Evolutionary conservation across 2,329 filamentous ascomycete species (phyloP).

Genomic region (Graphilbum fragrans): DNA sequence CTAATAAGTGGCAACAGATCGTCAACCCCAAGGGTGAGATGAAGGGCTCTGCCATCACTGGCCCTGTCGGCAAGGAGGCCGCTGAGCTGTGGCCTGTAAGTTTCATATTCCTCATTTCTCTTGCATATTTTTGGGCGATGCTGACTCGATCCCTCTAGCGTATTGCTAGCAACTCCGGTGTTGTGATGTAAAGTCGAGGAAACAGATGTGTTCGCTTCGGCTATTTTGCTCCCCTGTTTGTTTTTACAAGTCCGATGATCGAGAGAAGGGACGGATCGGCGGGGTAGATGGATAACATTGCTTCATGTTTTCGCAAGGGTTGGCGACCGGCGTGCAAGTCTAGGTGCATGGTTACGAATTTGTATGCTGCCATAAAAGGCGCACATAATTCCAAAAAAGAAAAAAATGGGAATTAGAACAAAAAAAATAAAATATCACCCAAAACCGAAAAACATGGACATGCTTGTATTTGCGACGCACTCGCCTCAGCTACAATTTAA

Average conservation of each 20-base stretch:
- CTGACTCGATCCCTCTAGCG: slow-evolving; percentile 44
- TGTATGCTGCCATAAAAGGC: background rate
- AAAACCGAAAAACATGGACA: too few species aligned
- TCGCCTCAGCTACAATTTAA: too few species aligned
- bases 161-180: slow-evolving; percentile 99
- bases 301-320: background rate
- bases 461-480: too few species aligned
- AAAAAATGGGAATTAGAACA: slow-evolving; percentile 1
- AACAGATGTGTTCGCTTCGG: background rate
- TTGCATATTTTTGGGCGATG: background rate
- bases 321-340: background rate
- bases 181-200: slow-evolving; percentile 79
- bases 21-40: slow-evolving; percentile 99
- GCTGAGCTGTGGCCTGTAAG: slow-evolving; percentile 97
- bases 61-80: slow-evolving; percentile 98
- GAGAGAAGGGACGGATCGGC: background rate
- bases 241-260: background rate
- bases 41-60: slow-evolving; percentile 99
- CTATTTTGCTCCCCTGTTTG: background rate
- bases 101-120: slow-evolving; percentile 14
- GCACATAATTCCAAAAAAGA: background rate
- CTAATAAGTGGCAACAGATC: slow-evolving; percentile 45
- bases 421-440: background rate
- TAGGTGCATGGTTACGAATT: too few species aligned
- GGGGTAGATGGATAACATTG: background rate